A percentile compares a stretch with the other conserved stretches of the same genome.
Evolutionary conservation across 371 early-diverging fungal species (phyloP).

Genomic region (Mortierella sp.): DNA sequence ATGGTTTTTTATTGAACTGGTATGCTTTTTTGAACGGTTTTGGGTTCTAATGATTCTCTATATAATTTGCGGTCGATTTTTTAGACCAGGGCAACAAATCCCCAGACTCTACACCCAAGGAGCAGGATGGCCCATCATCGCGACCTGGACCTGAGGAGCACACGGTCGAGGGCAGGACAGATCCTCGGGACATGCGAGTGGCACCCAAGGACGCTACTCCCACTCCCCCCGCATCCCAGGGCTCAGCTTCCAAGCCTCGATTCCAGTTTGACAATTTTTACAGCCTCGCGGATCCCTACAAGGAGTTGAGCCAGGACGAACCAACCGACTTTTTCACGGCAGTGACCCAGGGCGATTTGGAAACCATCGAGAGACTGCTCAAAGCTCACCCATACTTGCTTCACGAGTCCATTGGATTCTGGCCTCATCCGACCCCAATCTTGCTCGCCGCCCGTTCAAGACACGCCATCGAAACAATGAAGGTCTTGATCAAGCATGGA

Average conservation of each 20-base stretch:
- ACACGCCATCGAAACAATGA: slow-evolving; percentile 46
- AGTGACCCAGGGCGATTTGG: slow-evolving; percentile 40
- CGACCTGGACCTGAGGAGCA: slow-evolving; percentile 23
- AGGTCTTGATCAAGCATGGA: slow-evolving; percentile 37
- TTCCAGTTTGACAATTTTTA: slow-evolving; percentile 53
- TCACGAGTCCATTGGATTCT: slow-evolving; percentile 43
- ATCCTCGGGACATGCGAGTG: slow-evolving; percentile 9
- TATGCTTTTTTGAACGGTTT: neutral
- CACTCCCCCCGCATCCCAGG: slow-evolving; percentile 16
- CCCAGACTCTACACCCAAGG: slow-evolving; percentile 11
- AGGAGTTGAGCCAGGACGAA: slow-evolving; percentile 40
- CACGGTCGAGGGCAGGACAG: neutral
- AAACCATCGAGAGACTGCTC: slow-evolving; percentile 36
- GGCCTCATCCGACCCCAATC: slow-evolving; percentile 48
- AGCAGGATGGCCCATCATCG: slow-evolving; percentile 3
- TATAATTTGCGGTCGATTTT: neutral
- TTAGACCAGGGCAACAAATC: slow-evolving; percentile 24
- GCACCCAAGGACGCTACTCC: slow-evolving; percentile 20
- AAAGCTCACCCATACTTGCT: slow-evolving; percentile 33
- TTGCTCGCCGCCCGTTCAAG: slow-evolving; percentile 49
- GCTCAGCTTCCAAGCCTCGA: slow-evolving; percentile 18
- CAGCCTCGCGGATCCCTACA: slow-evolving; percentile 55
- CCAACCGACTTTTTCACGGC: slow-evolving; percentile 52
- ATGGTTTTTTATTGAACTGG: too few relatives aligned
- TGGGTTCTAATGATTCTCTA: neutral